phyloP scores from a whole-genome alignment of 805 yeast species.

The Metschnikowia shivogae region DNA sequence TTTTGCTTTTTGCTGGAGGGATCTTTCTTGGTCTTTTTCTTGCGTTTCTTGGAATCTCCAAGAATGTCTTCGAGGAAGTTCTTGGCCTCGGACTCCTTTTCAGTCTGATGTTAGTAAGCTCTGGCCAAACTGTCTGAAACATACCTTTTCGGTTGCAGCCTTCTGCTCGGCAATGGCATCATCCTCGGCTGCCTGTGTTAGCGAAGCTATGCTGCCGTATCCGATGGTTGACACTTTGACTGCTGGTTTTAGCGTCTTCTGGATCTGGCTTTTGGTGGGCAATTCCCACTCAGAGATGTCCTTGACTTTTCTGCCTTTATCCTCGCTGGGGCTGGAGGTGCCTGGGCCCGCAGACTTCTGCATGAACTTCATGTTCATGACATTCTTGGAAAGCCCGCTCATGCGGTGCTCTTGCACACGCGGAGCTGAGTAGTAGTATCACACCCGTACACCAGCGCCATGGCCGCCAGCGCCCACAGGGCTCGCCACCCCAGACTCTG shows the following conservation, averaged over 20 bases:
- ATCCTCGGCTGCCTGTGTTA: slow-evolving; percentile 9
- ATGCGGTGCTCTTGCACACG: not conserved
- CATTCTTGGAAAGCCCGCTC: slow-evolving; percentile 52
- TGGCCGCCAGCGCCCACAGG: not conserved
- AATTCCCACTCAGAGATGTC: slow-evolving; percentile 54
- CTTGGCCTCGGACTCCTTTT: slow-evolving; percentile 10
- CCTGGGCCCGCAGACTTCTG: slow-evolving; percentile 37
- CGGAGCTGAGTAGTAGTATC: not conserved
- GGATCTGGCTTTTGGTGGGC: slow-evolving; percentile 26
- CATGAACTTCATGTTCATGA: slow-evolving; percentile 77
- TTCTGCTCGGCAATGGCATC: not conserved
- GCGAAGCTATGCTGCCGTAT: slow-evolving; percentile 32
- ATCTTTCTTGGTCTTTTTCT: slow-evolving; percentile 6
- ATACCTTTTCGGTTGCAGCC: not conserved
- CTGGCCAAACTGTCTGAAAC: not conserved
- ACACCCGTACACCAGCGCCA: slow-evolving; percentile 1
- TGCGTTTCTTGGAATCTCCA: slow-evolving; percentile 11
- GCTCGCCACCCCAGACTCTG: too few species aligned
- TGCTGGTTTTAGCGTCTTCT: slow-evolving; percentile 22
- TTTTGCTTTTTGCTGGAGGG: slow-evolving; percentile 3
- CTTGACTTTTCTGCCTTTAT: slow-evolving; percentile 32
- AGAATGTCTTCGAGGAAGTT: slow-evolving; percentile 13
- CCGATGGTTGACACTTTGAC: slow-evolving; percentile 34
- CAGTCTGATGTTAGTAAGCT: slow-evolving; percentile 1
- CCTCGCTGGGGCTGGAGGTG: slow-evolving; percentile 27